Base-by-base conservation (phyloP, 768 basidiomycete genomes). In the Tylopilus plumbeoviolaceoides region DNA sequence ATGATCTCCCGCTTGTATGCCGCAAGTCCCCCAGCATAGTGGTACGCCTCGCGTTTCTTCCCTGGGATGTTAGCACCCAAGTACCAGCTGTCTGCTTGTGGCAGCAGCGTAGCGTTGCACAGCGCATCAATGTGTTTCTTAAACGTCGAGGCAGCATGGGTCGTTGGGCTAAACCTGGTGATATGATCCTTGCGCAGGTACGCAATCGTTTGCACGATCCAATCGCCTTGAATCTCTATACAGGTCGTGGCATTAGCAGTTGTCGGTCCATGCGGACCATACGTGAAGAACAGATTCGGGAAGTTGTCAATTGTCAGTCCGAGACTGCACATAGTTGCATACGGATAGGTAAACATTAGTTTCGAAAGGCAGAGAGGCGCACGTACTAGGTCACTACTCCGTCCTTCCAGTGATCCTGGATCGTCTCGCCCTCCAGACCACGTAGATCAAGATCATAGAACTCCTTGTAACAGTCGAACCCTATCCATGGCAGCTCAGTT, bases 391-490 rank as follows among this genome's bases (percentile, higher is more conserved):
- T 47, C 9, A 6, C 25, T 17, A 31, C 23, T 4, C 46, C 46
- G 23, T 47, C 46, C 38, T 8, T 38, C 38, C 38, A 38, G 38
- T 38, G 38, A 18, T 48, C 39, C 5, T 21, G 47, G 15, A 41
- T 48, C 1, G 39, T 54, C 42, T 51, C 18, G 12, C 47, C 55
- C 8, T 51, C 31, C 27, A 60, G 5, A 3, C 59, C 59, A 2
- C 59, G 51, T 20, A 61, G 14, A 3, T 60, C 59, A 6, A 57
- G 51, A 1, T 43, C 48, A 0, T 35, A 43, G 48, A 60, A 52
- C 2, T 17, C 43, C 9, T 59, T 55, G 2, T 50, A 48, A 15
- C 7, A 8, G 27, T 60, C 59, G 20, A 60, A 60, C 0, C 60
- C 59, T 61, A 30, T 25, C 15, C 47, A 36, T 25, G 12, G 3